Evolutionary conservation across 2,329 filamentous ascomycete species (phyloP).

Genomic region (Sclerotinia glacialis): DNA sequence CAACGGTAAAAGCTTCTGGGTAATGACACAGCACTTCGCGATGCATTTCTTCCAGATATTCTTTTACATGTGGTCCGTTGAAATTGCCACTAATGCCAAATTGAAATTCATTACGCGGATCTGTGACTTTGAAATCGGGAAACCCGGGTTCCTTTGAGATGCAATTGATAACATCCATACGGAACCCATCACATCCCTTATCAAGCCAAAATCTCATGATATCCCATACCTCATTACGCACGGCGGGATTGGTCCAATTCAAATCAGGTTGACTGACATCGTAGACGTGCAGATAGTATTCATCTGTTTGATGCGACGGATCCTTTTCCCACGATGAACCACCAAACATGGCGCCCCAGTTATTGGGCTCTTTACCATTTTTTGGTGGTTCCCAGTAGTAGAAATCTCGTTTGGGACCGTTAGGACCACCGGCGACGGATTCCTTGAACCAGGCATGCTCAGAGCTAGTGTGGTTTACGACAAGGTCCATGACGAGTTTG

Average conservation of each 20-base stretch:
- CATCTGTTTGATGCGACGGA: conserved; percentile 43
- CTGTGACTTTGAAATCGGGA: conserved; percentile 51
- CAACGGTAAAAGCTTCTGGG: conserved; percentile 53
- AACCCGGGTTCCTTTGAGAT: conserved; percentile 60
- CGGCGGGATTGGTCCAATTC: conserved; percentile 70
- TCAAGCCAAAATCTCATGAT: conserved; percentile 74
- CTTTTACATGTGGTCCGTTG: conserved; percentile 59
- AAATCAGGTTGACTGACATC: conserved; percentile 69
- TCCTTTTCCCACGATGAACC: conserved; percentile 54
- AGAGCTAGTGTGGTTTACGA: conserved; percentile 64
- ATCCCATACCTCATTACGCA: conserved; percentile 65
- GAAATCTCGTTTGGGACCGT: conserved; percentile 54
- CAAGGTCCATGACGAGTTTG: conserved; percentile 68
- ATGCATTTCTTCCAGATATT: conserved; percentile 49
- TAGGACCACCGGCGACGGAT: conserved; percentile 47
- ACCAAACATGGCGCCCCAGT: conserved; percentile 43
- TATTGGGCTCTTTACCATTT: conserved; percentile 45
- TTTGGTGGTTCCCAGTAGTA: conserved; percentile 58
- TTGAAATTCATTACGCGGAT: background rate
- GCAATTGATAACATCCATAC: conserved; percentile 67
- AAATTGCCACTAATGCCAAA: conserved; percentile 48
- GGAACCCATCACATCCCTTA: conserved; percentile 51
- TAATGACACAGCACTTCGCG: conserved; percentile 32
- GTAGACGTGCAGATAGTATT: conserved; percentile 62
- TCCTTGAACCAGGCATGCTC: conserved; percentile 59